These are phyloP conservation scores for Suhomyces bolitotheri DNA, from an alignment of 1,139 yeast species.

Conservation along the genomic window DNA sequence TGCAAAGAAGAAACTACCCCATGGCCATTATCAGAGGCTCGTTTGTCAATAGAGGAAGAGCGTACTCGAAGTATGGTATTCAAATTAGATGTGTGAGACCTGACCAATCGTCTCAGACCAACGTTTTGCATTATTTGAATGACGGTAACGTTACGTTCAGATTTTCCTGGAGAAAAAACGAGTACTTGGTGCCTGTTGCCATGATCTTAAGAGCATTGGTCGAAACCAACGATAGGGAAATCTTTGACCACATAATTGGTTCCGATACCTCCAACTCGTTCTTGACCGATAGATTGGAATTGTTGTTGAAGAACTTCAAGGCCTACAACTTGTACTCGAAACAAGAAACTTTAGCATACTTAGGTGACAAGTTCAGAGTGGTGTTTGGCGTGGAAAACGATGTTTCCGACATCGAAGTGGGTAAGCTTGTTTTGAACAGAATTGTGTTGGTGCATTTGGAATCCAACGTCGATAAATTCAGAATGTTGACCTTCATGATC, in stretches of 20 bases:
- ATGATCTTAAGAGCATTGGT: slow-evolving; percentile 89
- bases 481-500: slow-evolving; percentile 87
- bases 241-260: slow-evolving; percentile 95
- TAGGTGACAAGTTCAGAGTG: slow-evolving; percentile 94
- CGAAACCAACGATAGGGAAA: slow-evolving; percentile 91
- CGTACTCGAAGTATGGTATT: slow-evolving; percentile 87
- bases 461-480: slow-evolving; percentile 73
- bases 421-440: slow-evolving; percentile 75
- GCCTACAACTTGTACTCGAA: slow-evolving; percentile 74
- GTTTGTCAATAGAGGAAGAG: slow-evolving; percentile 89
- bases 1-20: slow-evolving; percentile 95
- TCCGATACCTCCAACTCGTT: slow-evolving; percentile 84
- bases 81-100: slow-evolving; percentile 94
- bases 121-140: slow-evolving; percentile 88
- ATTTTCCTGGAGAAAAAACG: slow-evolving; percentile 96
- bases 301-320: slow-evolving; percentile 85
- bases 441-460: slow-evolving; percentile 88
- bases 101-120: slow-evolving; percentile 96
- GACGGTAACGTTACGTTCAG: slow-evolving; percentile 97
- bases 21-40: slow-evolving; percentile 97
- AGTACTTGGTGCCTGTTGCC: slow-evolving; percentile 87
- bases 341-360: slow-evolving; percentile 85
- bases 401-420: slow-evolving; percentile 85
- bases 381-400: slow-evolving; percentile 91
- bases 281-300: slow-evolving; percentile 96